Base-by-base conservation (phyloP, 2,329 filamentous ascomycete genomes). In the Neofusicoccum parvum region DNA sequence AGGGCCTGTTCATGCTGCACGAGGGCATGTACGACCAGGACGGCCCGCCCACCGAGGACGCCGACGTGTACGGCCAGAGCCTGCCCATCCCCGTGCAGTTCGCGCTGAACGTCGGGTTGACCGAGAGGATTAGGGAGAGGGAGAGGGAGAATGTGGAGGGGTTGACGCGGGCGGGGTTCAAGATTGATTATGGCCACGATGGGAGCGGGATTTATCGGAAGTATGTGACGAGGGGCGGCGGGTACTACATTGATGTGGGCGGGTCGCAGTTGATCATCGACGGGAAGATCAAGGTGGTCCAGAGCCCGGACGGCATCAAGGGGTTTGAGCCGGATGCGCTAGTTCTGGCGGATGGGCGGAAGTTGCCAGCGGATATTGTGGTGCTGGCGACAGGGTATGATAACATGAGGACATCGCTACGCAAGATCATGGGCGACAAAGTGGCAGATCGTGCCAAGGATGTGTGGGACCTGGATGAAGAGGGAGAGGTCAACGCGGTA, bases 161-260 rank as follows among this genome's bases (percentile, higher is more conserved):
- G 0, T 79, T 91, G 1, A 75, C 77, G 5, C 82, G 79, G 48
- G 87, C 80, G 0, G 89, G 89, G 0, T 90, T 91, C 80, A 82
- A 82, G 59, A 74, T 87, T 0, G 87, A 90, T 69, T 76, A 72
- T 0, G 88, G 88, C 0, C 83, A 86, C 0, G 82, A 88, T 64
- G 83, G 80, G 1, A 79, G 82, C 0, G 88, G 88, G 0, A 79
- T 90, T 1, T 81, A 86, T 65, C 75, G 85, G 62, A 89, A 90
- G 73, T 90, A 90, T 71, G 81, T 88, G 67, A 86, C 88, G 69
- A 83, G 86, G 3, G 88, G 88, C 1, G 89, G 89, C 0, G 88
- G 89, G 0, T 91, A 90, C 72, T 91, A 91, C 75, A 88, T 91
- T 67, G 87, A 91, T 67, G 87, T 90, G 1, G 89, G 89, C 0